Evolutionary conservation across 108 stramenopile species (phyloP), one percentile per base, ranked within the genome.

Genomic region (Skeletonema marinoi): DNA sequence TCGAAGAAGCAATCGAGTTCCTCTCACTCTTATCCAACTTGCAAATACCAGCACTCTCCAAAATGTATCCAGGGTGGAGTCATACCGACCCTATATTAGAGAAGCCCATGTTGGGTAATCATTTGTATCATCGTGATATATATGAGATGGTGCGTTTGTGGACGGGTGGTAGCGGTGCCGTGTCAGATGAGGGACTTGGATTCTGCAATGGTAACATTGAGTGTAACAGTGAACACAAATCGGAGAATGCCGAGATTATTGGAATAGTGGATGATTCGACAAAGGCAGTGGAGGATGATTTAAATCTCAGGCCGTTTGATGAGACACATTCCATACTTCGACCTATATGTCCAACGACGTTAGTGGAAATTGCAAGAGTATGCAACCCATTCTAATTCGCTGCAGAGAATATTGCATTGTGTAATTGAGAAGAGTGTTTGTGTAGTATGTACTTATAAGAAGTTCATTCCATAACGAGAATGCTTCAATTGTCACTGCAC

Each of bases 51-150:
- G 41, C 46, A 11, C 33, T 65, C n/a, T 14, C n/a, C 36, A 79
- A 68, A 50, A 16, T 74, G 12, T 90, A 88, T 62, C n/a, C 56
- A 7, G 84, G 86, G 48, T 90, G 87, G 87, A 79, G 78, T 61
- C 89, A 90, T 65, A 90, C 89, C 4, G 89, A 90, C 72, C 86
- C 89, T 4, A 90, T 90, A 48, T 63, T 90, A 32, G 89, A 90
- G 64, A 84, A 76, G 10, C 86, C 86, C 9, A 85, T 90, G 84
- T 72, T 75, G 38, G 89, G 83, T 16, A 81, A 87, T 71, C 89
- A 90, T 73, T 74, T 70, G 44, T 88, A 88, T 69, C 89, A 90
- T 78, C 68, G 70, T 35, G 89, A 90, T 72, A 59, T 88, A n/a
- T 90, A 82, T 54, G 75, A 82, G 14, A 29, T 72, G 19, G 78